Base-by-base conservation (phyloP, 225 moss, liverwort and hornwort genomes). In the Marchantia paleacea region DNA sequence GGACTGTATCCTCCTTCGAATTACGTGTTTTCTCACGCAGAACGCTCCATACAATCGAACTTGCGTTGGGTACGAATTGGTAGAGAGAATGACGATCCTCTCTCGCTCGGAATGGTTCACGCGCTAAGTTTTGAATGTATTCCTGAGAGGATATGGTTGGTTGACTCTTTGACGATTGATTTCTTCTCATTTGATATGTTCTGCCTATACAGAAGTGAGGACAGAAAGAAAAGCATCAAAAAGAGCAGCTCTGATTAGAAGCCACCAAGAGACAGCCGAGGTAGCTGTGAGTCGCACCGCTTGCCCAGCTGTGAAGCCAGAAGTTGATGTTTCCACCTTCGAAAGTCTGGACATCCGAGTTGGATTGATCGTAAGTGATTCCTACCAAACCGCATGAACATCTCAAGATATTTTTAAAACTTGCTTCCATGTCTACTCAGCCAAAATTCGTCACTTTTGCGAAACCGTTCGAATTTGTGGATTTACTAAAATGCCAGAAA, bases 241-340 rank as follows among this genome's bases (percentile, higher is more conserved):
- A 48, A 75, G 74, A 73, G 55, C 30, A 60, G 74, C 22, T 50
- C 24, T 49, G 5, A 78, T 90, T 39, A 90, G 87, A 65, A 88
- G 81, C 49, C 93, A 93, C 63, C 87, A 89, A 14, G 92, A 93
- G 80, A 89, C 89, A 47, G 88, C 90, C 65, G 92, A 90, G 76
- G 83, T 87, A 49, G 85, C 91, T 29, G 92, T 90, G 6, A 88
- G 87, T 60, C 92, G 90, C 55, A 87, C 82, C 63, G 88, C 84
- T 18, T 93, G 93, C 78, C 93, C 93, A 3, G 84, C 87, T 54
- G 89, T 93, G 83, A 92, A 90, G 57, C 79, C 90, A 0, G 88
- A 88, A 75, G 73, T 93, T 49, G 83, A 87, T 24, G 15, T 55
- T 14, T 76, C 85, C 16, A 61, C 76, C 51, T 85, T 88, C 57